Conservation (phyloP, 2,329 filamentous ascomycete genomes). For the Neodidymelliopsis sp. region DNA sequence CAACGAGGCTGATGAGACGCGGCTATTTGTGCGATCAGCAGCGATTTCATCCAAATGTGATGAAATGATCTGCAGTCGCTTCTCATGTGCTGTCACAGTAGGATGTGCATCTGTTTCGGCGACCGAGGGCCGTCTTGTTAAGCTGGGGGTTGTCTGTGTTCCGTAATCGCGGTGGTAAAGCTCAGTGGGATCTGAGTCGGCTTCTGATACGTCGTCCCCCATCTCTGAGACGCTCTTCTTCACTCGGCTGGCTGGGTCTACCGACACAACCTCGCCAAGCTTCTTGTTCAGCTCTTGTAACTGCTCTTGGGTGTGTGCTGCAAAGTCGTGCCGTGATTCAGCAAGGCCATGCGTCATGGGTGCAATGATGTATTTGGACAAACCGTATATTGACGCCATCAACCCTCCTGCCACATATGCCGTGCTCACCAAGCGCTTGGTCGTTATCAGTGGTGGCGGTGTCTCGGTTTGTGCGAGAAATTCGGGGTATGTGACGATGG, state of each 20-base stretch:
- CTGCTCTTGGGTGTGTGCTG: constrained; percentile 59
- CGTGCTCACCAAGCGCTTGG: constrained; percentile 63
- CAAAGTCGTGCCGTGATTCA: constrained; percentile 65
- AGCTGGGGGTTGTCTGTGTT: constrained; percentile 72
- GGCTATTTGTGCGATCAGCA: constrained; percentile 58
- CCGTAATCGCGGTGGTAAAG: constrained; percentile 83
- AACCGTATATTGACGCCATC: constrained; percentile 70
- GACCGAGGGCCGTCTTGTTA: constrained; percentile 51
- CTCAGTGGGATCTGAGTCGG: constrained; percentile 72
- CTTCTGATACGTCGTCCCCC: constrained; percentile 54
- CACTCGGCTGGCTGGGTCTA: constrained; percentile 58
- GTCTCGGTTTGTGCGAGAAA: constrained; percentile 67
- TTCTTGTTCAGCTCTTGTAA: constrained; percentile 64
- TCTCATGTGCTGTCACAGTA: constrained; percentile 50
- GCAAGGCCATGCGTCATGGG: constrained; percentile 65
- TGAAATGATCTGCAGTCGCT: constrained; percentile 58
- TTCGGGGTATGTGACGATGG: constrained; percentile 72
- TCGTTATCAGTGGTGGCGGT: constrained; percentile 66
- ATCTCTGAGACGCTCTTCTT: constrained; percentile 37
- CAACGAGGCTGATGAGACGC: constrained; percentile 59
- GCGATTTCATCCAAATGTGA: constrained; percentile 61
- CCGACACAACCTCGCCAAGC: constrained; percentile 67
- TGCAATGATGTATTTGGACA: constrained; percentile 71
- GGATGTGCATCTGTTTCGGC: constrained; percentile 34
- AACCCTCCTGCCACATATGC: constrained; percentile 64